These are phyloP conservation scores for Podaxis rugospora DNA, from an alignment of 768 basidiomycete genomes.

Conservation along the genomic window DNA sequence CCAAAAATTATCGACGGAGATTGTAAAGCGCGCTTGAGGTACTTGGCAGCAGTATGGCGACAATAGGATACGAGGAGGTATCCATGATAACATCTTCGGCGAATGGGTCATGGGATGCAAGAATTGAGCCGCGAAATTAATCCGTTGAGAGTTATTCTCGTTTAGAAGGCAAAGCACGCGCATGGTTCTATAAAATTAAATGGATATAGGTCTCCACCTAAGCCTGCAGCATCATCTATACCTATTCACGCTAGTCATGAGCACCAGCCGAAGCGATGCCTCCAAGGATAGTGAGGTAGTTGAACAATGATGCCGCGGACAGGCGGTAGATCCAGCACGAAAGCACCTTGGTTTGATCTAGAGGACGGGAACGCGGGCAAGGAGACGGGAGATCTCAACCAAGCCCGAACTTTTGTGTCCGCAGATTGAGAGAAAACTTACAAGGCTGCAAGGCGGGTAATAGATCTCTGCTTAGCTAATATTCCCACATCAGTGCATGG, in stretches of 20 bases:
- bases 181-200: background rate
- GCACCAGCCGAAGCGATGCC: conserved; percentile 70
- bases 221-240: conserved; percentile 23
- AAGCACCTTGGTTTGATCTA: conserved; percentile 47
- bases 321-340: conserved; percentile 15
- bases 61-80: background rate
- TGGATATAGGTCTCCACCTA: conserved; percentile 31
- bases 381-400: conserved; percentile 79
- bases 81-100: background rate
- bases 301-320: conserved; percentile 30
- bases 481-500: conserved; percentile 29
- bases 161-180: background rate
- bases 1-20: background rate
- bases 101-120: background rate
- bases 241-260: conserved; percentile 49
- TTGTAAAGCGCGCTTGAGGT: background rate
- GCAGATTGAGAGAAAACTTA: conserved; percentile 31
- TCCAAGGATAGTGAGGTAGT: conserved; percentile 46
- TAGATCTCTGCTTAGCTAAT: conserved; percentile 38
- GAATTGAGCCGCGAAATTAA: background rate
- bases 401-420: conserved; percentile 93
- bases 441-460: too few species aligned
- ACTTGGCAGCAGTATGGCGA: background rate
- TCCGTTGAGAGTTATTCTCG: background rate
- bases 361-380: conserved; percentile 95